These are phyloP conservation scores for Naumovozyma baii DNA, from an alignment of 805 yeast species.

Conservation along the genomic window DNA sequence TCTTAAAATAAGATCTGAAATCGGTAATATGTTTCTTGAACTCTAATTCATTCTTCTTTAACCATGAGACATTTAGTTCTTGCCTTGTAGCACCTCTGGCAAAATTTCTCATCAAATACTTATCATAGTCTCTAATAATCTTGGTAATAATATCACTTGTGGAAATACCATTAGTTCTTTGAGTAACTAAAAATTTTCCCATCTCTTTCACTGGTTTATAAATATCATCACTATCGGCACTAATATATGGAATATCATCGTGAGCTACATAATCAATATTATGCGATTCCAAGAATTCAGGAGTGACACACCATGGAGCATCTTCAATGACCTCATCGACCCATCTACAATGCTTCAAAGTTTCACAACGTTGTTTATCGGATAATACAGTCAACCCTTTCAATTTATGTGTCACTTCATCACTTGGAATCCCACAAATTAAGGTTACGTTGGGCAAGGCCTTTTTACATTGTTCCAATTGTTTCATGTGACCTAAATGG, in stretches of 20 bases:
- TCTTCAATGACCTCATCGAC: constrained; percentile 92
- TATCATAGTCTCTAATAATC: constrained; percentile 91
- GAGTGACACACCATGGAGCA: constrained; percentile 93
- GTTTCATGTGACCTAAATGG: constrained; percentile 97
- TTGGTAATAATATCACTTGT: constrained; percentile 94
- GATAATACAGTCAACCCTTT: constrained; percentile 89
- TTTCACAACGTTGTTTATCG: constrained; percentile 81
- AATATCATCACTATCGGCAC: constrained; percentile 82
- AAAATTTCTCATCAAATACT: constrained; percentile 91
- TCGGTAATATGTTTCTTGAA: constrained; percentile 83
- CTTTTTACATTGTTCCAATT: constrained; percentile 92
- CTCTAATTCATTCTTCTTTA: constrained; percentile 92
- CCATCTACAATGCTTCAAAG: constrained; percentile 91
- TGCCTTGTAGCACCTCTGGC: constrained; percentile 96
- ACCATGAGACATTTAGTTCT: constrained; percentile 94
- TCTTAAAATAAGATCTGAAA: constrained; percentile 77
- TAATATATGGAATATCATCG: constrained; percentile 91
- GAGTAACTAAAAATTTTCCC: constrained; percentile 90
- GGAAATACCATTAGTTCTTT: constrained; percentile 92
- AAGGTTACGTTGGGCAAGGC: constrained; percentile 74
- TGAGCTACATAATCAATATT: constrained; percentile 94
- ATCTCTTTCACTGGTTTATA: constrained; percentile 83
- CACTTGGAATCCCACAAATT: constrained; percentile 89
- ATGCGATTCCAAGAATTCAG: constrained; percentile 69
- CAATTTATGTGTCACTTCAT: constrained; percentile 78